Evolutionary conservation across 768 basidiomycete genomes (phyloP), one percentile per base, ranked within the genome.

Genomic region (Tremella mesenterica): DNA sequence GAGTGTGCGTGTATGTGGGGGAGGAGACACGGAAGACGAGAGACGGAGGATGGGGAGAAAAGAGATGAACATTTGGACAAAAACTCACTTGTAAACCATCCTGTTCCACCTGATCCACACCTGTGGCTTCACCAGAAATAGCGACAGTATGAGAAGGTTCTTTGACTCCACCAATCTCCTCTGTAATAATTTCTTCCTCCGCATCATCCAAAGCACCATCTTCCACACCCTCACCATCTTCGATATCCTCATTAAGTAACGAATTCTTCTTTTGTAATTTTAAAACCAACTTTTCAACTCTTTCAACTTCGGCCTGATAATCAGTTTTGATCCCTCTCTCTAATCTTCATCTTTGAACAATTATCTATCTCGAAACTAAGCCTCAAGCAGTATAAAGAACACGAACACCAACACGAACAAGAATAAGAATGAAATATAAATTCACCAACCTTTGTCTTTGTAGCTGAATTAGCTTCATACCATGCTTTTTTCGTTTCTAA

Each of bases 401-500:
- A n/a, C n/a, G n/a, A n/a, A n/a, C n/a, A n/a, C n/a, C n/a, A n/a
- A n/a, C n/a, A n/a, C n/a, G n/a, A n/a, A n/a, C n/a, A n/a, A n/a
- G n/a, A n/a, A n/a, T n/a, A n/a, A n/a, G n/a, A n/a, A n/a, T n/a
- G n/a, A n/a, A 10, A 34, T 34, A 34, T 10, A 28, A 47, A 33
- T 20, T 5, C 18, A 61, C 64, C 51, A 34, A 69, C 69, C 59
- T 71, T 67, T 46, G 74, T 75, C 59, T 70, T 72, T 23, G 61
- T 47, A 25, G 80, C 81, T 74, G 92, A 90, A 75, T 97, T 97
- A 28, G 87, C 92, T 71, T 85, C 83, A 66, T 83, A 95, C 90
- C 91, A 97, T 21, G 83, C 79, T 77, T 91, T 91, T 80, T 97
- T 99, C 47, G 82, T 87, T 74, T 85, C 85, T 53, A 99, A 79